These are phyloP conservation scores for Thymus mandschuricus DNA, from an alignment of 257 asterid genomes.

Conservation along the genomic window DNA sequence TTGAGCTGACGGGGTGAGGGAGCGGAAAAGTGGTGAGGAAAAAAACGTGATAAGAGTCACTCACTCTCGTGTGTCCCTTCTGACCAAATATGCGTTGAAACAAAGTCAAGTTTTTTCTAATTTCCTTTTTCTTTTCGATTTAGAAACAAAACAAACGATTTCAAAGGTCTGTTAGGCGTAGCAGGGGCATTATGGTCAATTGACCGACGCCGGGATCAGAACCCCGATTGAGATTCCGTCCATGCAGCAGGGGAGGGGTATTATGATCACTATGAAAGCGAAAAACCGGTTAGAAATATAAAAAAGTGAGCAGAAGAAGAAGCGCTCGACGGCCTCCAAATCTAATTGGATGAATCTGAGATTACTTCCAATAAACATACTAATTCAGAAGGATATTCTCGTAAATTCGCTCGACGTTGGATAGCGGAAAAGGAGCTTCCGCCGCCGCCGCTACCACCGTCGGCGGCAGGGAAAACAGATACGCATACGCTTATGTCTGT, in stretches of 20 bases:
- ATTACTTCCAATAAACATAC: slow-evolving; percentile 47
- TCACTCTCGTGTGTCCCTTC: slow-evolving; percentile 38
- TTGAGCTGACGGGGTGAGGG: background rate
- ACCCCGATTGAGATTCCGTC: slow-evolving; percentile 8
- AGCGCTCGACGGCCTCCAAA: slow-evolving; percentile 24
- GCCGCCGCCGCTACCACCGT: slow-evolving; percentile 22
- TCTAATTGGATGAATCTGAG: slow-evolving; percentile 37
- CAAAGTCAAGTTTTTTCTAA: slow-evolving; percentile 31
- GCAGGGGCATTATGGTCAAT: slow-evolving; percentile 39
- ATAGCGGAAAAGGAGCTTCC: slow-evolving; percentile 18
- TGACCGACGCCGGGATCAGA: slow-evolving; percentile 23
- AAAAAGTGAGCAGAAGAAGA: slow-evolving; percentile 3
- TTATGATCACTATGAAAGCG: slow-evolving; percentile 24
- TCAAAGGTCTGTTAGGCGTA: slow-evolving; percentile 11
- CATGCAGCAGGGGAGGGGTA: slow-evolving; percentile 40
- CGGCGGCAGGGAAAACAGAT: slow-evolving; percentile 24
- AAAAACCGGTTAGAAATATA: background rate
- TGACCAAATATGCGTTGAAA: slow-evolving; percentile 43
- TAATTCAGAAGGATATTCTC: slow-evolving; percentile 36
- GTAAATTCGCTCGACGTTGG: slow-evolving; percentile 42
- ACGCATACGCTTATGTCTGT: background rate
- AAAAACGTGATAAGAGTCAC: slow-evolving; percentile 44
- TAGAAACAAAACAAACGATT: background rate
- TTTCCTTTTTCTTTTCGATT: background rate
- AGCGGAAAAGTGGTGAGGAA: slow-evolving; percentile 32